Base-by-base conservation (phyloP, 306 rosid species). In the Crotalaria pallida region DNA sequence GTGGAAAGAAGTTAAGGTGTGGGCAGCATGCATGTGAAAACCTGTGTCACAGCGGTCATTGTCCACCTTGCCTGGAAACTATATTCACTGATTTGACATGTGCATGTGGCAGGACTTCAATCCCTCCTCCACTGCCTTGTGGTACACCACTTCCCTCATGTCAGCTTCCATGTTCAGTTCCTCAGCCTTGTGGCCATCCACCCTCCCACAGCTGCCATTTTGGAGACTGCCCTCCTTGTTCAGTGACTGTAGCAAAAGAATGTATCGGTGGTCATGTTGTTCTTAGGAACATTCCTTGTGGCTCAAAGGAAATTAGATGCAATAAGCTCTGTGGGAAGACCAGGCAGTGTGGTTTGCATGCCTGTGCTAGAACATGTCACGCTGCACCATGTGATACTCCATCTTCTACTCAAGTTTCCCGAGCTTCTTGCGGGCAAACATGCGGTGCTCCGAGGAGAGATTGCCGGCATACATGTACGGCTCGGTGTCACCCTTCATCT, bases 361-460 rank as follows among this genome's bases (percentile, higher is more conserved):
- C 92, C 36, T 89, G 98, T 78, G 90, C 86, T 65, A 83, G 96
- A 81, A 78, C 86, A 24, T 92, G 98, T 71, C 98, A 92, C 64
- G 77, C 79, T 43, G 21, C 67, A 4, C 96, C 98, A 9, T 92
- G 96, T 72, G 96, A 92, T 73, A 47, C 56, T 57, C 75, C 50
- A 10, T 59, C 61, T 21, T 76, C 72, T 22, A 82, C 69, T 57
- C 73, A 66, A 41, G 84, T 89, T 44, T 16, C 56, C 60, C 86
- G 71, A 81, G 49, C 85, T 51, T 86, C 98, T 47, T 92, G 98
- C 72, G 96, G 96, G 34, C 98, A 92, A 81, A 88, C 83, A 48
- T 92, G 98, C 58, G 96, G 98, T 36, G 96, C 96, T 18, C 96
- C 96, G 9, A 87, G 96, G 74, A 89, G 91, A 62, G 96, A 88